These are phyloP conservation scores for Alternaria arbusti DNA, from an alignment of 2,329 filamentous ascomycete species.

Conservation along the genomic window DNA sequence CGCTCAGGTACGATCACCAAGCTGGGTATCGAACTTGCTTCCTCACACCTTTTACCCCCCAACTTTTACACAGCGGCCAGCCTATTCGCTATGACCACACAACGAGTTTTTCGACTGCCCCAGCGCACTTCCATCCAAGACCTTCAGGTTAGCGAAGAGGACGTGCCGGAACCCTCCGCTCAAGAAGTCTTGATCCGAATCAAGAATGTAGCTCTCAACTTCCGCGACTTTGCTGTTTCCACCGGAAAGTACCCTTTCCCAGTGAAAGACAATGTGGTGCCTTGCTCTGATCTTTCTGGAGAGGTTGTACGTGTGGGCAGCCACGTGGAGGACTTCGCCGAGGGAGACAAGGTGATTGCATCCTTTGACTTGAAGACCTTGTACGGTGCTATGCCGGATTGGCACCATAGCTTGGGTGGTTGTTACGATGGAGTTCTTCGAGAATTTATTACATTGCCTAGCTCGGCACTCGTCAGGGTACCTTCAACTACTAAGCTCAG, in stretches of 20 bases:
- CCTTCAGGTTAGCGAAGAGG: not conserved
- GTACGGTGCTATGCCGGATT: slow-evolving; percentile 4
- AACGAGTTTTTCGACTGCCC: slow-evolving; percentile 12
- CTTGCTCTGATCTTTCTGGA: slow-evolving; percentile 18
- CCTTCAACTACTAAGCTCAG: slow-evolving; percentile 2
- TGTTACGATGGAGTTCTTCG: slow-evolving; percentile 16
- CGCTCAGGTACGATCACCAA: not conserved
- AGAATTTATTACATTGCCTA: slow-evolving; percentile 14
- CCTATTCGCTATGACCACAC: slow-evolving; percentile 4
- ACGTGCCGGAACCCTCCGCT: not conserved
- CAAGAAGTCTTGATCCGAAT: slow-evolving; percentile 21
- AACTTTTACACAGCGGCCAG: not conserved
- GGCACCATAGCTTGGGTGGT: not conserved
- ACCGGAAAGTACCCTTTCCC: slow-evolving; percentile 15
- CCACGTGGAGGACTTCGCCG: slow-evolving; percentile 8
- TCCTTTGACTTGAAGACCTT: slow-evolving; percentile 6
- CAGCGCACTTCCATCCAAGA: slow-evolving; percentile 5
- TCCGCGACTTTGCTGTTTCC: slow-evolving; percentile 17
- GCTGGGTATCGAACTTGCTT: not conserved
- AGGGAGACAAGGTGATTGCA: slow-evolving; percentile 23
- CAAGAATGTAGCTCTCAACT: slow-evolving; percentile 22
- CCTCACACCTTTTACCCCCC: not conserved
- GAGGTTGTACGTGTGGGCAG: slow-evolving; percentile 12
- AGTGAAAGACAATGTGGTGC: slow-evolving; percentile 14
- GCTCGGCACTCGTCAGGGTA: slow-evolving; percentile 12